Base-by-base conservation (phyloP, 345 rosid species). In the Cardamine chenopodiifolia region DNA sequence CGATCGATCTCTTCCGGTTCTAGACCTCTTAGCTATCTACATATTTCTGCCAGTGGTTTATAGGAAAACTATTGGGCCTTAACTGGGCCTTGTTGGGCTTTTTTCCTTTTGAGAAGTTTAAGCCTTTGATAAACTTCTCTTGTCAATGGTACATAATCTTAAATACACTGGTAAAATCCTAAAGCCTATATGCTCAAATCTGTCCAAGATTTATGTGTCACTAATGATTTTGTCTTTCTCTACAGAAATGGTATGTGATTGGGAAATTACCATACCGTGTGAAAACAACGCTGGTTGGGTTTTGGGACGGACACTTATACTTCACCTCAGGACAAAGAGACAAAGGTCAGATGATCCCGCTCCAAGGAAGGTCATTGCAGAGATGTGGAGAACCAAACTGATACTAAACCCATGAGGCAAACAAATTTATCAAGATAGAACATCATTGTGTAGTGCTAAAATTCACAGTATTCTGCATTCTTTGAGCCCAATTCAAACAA, bases 251-350 rank as follows among this genome's bases (percentile, higher is more conserved):
- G 98, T 87, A 89, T 9, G 84, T 91, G 45, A 76, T 88, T 5
- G 97, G 97, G 14, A 90, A 90, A 70, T 92, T 91, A 57, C 98
- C 98, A 6, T 94, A 76, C 74, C 90, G 97, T 9, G 95, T 94
- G 80, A 91, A 91, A 77, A 94, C 97, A 5, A 91, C 97, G 0
- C 84, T 90, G 32, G 97, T 86, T 32, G 97, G 97, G 1, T 87
- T 78, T 71, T 90, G 96, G 96, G 77, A 90, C 39, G 98, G 97
- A 34, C 85, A 88, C 79, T 66, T 94, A 68, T 91, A 94, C 83
- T 90, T 91, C 80, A 94, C 97, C 19, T 94, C 97, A 6, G 99
- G 99, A 66, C 97, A 94, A 81, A 90, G 97, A 71, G 97, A 94
- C 80, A 94, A 71, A 77, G 97, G 99, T 62, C 92, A 7, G 83